A percentile compares a stretch with the other conserved stretches of the same genome.
phyloP scores from a whole-genome alignment of 2,329 filamentous ascomycete species.

The Venturiaceae sp. region DNA sequence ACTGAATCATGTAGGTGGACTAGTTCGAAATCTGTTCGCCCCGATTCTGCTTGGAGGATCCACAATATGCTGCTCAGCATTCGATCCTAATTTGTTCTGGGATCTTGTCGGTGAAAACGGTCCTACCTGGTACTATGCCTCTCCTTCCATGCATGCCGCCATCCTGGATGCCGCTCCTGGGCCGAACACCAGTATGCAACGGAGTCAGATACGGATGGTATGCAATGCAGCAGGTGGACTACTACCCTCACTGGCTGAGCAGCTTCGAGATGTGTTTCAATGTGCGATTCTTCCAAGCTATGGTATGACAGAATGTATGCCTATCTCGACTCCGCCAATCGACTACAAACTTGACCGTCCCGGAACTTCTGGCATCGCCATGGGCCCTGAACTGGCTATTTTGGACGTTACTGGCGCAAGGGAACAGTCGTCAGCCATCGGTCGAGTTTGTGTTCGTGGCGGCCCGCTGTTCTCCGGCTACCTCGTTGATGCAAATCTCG shows the following conservation, averaged over 20 bases:
- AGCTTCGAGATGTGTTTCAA: conserved; percentile 40
- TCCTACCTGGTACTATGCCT: conserved; percentile 50
- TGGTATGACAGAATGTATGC: conserved; percentile 53
- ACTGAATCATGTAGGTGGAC: conserved; percentile 43
- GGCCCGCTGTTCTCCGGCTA: conserved; percentile 44
- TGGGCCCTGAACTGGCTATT: conserved; percentile 43
- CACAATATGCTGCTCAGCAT: conserved; percentile 43
- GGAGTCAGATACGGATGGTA: conserved; percentile 40
- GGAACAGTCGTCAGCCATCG: conserved; percentile 15
- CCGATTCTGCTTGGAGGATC: conserved; percentile 45
- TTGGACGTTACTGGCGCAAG: conserved; percentile 31
- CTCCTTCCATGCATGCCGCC: conserved; percentile 47
- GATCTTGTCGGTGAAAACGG: conserved; percentile 38
- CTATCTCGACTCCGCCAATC: conserved; percentile 46
- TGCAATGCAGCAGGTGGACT: conserved; percentile 48
- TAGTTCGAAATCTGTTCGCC: conserved; percentile 46
- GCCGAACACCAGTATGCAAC: conserved; percentile 8
- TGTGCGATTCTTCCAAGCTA: conserved; percentile 47
- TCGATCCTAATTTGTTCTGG: conserved; percentile 48
- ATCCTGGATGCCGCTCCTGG: conserved; percentile 35
- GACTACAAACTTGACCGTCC: conserved; percentile 41
- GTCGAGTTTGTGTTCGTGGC: conserved; percentile 40
- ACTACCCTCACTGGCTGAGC: conserved; percentile 39
- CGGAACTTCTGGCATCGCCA: conserved; percentile 43
- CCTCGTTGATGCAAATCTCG: conserved; percentile 32